Evolutionary conservation across 345 rosid species (phyloP).

Genomic region (Eucalyptus guilfoylei): DNA sequence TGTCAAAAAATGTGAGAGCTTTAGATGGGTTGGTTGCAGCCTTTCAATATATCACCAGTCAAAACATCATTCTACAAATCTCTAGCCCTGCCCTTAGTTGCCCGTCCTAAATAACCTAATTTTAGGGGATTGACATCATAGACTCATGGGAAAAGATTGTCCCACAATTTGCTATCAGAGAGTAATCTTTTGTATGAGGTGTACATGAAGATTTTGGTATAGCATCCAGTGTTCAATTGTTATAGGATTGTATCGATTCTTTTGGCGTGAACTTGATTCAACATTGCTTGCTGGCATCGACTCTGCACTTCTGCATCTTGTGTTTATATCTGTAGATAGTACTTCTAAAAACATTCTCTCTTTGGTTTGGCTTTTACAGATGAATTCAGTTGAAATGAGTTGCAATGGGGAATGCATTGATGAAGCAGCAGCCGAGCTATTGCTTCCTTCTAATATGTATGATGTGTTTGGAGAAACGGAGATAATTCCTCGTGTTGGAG

Average conservation of each 20-base stretch:
- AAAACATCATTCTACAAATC: background rate
- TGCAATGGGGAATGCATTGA: conserved; percentile 5
- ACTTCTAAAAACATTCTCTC: background rate
- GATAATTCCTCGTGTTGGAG: conserved; percentile 46
- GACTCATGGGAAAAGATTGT: background rate
- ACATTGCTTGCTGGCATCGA: background rate
- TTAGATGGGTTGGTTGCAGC: background rate
- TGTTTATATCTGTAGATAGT: background rate
- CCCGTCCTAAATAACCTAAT: background rate
- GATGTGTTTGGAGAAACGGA: conserved; percentile 29
- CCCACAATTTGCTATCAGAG: background rate
- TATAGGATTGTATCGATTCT: background rate
- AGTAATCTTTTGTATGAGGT: background rate
- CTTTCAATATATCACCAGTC: background rate
- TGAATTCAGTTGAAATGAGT: conserved; percentile 18
- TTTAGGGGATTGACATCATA: background rate
- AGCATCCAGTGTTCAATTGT: background rate
- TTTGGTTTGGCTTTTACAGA: conserved; percentile 6
- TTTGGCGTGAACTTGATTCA: background rate
- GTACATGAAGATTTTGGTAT: background rate
- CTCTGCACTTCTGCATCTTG: background rate
- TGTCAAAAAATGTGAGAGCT: background rate
- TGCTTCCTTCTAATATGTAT: conserved; percentile 10
- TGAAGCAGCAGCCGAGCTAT: conserved; percentile 15
- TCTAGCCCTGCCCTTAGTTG: background rate